Evolutionary conservation across 768 basidiomycete species (phyloP).

Genomic region (Suillus lakei): DNA sequence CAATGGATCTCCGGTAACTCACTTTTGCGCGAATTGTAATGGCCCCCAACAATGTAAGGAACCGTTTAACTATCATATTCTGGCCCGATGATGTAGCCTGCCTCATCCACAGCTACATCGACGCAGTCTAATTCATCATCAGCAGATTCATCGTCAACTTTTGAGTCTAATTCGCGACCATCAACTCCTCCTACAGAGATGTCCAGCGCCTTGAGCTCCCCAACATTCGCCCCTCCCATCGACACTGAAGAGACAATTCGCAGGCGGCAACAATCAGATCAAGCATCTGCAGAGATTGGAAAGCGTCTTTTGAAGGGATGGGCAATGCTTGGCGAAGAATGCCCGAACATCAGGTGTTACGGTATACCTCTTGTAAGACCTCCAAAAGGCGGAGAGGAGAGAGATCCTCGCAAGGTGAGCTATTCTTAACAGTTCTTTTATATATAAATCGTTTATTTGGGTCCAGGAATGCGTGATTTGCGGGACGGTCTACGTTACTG

Average conservation of each 20-base stretch:
- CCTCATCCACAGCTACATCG: constrained; percentile 14
- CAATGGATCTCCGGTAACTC: constrained; percentile 45
- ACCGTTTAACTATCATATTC: not conserved
- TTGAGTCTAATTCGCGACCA: constrained; percentile 50
- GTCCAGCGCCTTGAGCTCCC: constrained; percentile 63
- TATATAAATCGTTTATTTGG: constrained; percentile 7
- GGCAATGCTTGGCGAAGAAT: constrained; percentile 91
- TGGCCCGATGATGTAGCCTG: not conserved
- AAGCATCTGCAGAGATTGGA: constrained; percentile 80
- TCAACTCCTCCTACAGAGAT: constrained; percentile 84
- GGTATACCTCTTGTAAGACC: constrained; percentile 86
- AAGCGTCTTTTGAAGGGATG: constrained; percentile 79
- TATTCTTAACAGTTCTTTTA: not conserved
- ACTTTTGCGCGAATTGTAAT: constrained; percentile 72
- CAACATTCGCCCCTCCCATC: constrained; percentile 63
- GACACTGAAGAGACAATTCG: constrained; percentile 69
- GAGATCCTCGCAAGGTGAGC: constrained; percentile 69
- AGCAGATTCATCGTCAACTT: constrained; percentile 53
- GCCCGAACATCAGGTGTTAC: constrained; percentile 68
- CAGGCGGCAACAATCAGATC: constrained; percentile 81
- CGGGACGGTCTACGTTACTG: constrained; percentile 59
- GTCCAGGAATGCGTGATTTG: constrained; percentile 81
- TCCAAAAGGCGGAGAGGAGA: constrained; percentile 62
- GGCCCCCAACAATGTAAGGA: constrained; percentile 39
- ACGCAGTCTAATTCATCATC: constrained; percentile 39